Conservation (phyloP, 441 rosid species). For the Gossypium lobatum region DNA sequence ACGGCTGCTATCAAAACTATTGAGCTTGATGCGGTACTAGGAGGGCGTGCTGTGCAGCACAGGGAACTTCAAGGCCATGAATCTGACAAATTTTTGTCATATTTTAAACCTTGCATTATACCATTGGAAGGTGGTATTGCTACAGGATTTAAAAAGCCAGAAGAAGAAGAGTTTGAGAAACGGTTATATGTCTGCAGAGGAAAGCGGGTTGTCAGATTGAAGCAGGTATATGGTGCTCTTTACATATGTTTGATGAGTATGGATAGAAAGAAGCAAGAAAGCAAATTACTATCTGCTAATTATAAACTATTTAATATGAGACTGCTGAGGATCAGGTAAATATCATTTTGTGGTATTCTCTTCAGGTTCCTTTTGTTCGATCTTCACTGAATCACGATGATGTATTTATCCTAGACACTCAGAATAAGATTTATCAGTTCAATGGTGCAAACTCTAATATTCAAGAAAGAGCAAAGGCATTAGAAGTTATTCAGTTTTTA, state of each 20-base stretch:
- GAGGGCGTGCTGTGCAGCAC: conserved; percentile 99
- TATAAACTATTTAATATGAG: conserved; percentile 7
- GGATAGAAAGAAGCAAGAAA: not conserved
- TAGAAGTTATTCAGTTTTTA: conserved; percentile 93
- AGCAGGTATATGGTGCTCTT: conserved; percentile 54
- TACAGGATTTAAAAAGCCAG: conserved; percentile 78
- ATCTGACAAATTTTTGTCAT: conserved; percentile 91
- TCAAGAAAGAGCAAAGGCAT: conserved; percentile 97
- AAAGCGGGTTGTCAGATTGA: conserved; percentile 80
- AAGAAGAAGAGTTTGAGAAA: conserved; percentile 83
- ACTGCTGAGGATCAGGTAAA: conserved; percentile 14
- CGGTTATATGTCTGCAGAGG: conserved; percentile 89
- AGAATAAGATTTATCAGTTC: conserved; percentile 88
- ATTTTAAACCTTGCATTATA: conserved; percentile 93
- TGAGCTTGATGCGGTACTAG: conserved; percentile 90
- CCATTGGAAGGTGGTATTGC: conserved; percentile 98
- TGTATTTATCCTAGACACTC: conserved; percentile 83
- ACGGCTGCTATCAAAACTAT: conserved; percentile 95
- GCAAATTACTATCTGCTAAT: conserved; percentile 12
- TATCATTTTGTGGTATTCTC: conserved; percentile 21
- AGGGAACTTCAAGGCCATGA: conserved; percentile 96
- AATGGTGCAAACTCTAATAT: conserved; percentile 96
- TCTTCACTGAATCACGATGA: conserved; percentile 97
- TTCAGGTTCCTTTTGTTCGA: conserved; percentile 87
- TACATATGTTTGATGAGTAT: not conserved